Conservation (phyloP, 176 grass and related monocot genomes). For the Panicum miliaceum region DNA sequence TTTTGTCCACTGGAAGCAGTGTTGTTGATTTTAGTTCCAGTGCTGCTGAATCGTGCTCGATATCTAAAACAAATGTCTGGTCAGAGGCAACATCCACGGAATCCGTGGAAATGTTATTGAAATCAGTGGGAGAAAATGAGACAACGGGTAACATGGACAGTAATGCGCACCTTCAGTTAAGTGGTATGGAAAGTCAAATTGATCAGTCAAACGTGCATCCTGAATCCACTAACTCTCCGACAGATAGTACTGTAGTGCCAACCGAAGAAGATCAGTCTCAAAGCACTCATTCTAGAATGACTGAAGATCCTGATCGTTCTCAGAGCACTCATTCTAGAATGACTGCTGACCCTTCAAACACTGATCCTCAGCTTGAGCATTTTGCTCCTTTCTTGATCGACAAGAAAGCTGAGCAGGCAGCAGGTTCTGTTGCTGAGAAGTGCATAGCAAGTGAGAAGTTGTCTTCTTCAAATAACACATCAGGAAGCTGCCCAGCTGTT, state of each 20-base stretch:
- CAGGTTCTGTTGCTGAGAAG: constrained; percentile 47
- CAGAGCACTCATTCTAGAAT: constrained; percentile 27
- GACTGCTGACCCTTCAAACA: constrained; percentile 27
- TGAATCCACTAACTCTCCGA: constrained; percentile 24
- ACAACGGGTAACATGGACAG: constrained; percentile 53
- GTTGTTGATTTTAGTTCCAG: constrained; percentile 69
- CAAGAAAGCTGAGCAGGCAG: constrained; percentile 41
- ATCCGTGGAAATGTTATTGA: constrained; percentile 86
- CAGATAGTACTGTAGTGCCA: constrained; percentile 27
- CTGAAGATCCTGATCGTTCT: constrained; percentile 35
- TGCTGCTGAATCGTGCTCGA: constrained; percentile 61
- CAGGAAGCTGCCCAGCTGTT: constrained; percentile 54
- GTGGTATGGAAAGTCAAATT: constrained; percentile 58
- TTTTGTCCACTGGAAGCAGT: constrained; percentile 72
- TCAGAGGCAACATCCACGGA: constrained; percentile 90
- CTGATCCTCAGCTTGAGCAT: constrained; percentile 35
- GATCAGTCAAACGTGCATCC: constrained; percentile 44
- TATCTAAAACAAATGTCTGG: constrained; percentile 79
- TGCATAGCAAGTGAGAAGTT: constrained; percentile 40
- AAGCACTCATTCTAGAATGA: constrained; percentile 27
- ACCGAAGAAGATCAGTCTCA: constrained; percentile 40
- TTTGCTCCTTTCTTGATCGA: constrained; percentile 38
- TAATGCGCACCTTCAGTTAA: constrained; percentile 50
- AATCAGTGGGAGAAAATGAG: constrained; percentile 81
- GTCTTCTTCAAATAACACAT: constrained; percentile 42